These are phyloP conservation scores for Penicillium sp. DNA, from an alignment of 2,329 filamentous ascomycete species.

Conservation along the genomic window DNA sequence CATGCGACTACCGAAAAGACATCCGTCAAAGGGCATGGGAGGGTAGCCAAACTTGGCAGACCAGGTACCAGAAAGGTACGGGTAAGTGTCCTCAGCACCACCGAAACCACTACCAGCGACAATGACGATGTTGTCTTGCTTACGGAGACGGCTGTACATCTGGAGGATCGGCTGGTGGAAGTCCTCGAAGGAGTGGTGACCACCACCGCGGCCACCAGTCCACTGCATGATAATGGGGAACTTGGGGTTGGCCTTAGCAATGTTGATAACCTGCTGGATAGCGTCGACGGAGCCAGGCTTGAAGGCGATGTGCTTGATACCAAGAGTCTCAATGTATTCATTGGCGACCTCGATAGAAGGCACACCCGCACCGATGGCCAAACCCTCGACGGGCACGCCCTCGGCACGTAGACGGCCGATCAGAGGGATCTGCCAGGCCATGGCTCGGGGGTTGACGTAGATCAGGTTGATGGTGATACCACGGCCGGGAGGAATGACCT, in stretches of 20 bases:
- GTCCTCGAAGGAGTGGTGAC: slow-evolving; percentile 92
- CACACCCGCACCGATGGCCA: slow-evolving; percentile 90
- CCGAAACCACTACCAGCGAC: slow-evolving; percentile 92
- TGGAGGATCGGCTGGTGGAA: slow-evolving; percentile 89
- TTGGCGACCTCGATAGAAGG: slow-evolving; percentile 91
- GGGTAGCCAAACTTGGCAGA: slow-evolving; percentile 84
- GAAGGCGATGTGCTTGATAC: slow-evolving; percentile 90
- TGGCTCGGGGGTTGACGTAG: slow-evolving; percentile 54
- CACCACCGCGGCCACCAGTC: slow-evolving; percentile 91
- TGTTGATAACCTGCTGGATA: slow-evolving; percentile 87
- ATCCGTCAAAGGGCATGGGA: slow-evolving; percentile 91
- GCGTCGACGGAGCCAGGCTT: slow-evolving; percentile 88
- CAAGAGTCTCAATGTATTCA: slow-evolving; percentile 90
- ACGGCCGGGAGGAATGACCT: slow-evolving; percentile 69
- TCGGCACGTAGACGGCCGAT: slow-evolving; percentile 64
- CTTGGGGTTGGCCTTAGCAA: slow-evolving; percentile 87
- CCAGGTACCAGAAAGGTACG: slow-evolving; percentile 88
- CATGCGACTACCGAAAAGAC: slow-evolving; percentile 86
- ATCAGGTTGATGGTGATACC: slow-evolving; percentile 57
- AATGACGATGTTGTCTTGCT: slow-evolving; percentile 82
- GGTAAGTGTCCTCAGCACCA: slow-evolving; percentile 85
- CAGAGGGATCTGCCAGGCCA: slow-evolving; percentile 55
- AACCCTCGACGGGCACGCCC: slow-evolving; percentile 85
- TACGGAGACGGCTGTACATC: slow-evolving; percentile 86
- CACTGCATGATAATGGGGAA: slow-evolving; percentile 94